These are phyloP conservation scores for Letharia columbiana DNA, from an alignment of 495 filamentous ascomycete species.

Conservation along the genomic window DNA sequence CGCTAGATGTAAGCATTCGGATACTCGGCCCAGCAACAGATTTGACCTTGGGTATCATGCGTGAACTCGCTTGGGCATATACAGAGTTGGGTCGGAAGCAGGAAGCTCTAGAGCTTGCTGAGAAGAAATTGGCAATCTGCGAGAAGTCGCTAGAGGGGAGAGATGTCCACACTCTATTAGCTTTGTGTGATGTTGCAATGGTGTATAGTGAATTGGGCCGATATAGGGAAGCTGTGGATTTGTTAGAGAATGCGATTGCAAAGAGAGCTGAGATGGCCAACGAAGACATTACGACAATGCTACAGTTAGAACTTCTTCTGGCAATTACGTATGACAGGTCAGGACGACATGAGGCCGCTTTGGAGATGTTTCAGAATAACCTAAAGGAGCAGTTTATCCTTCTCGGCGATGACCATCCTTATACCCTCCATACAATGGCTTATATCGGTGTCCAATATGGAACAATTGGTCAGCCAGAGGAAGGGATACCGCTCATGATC, in stretches of 20 bases:
- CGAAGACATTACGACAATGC: neutral
- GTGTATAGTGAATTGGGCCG: neutral
- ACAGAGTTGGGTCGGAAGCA: conserved; percentile 16
- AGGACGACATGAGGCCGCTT: neutral
- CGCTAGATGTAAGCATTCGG: neutral
- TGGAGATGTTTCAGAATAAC: neutral
- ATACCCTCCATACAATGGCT: neutral
- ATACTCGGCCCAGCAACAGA: conserved; percentile 10
- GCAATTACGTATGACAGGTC: neutral
- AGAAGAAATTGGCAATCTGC: neutral
- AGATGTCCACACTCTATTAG: neutral
- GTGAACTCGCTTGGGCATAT: conserved; percentile 15
- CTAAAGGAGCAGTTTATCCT: neutral
- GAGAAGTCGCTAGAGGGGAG: neutral
- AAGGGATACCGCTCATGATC: neutral
- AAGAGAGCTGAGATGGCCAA: neutral
- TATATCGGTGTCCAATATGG: neutral
- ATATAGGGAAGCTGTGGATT: neutral
- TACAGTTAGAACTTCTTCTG: neutral
- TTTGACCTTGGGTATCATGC: conserved; percentile 17
- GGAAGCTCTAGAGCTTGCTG: conserved; percentile 7
- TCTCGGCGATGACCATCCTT: neutral
- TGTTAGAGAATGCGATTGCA: neutral
- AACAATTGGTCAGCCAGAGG: neutral
- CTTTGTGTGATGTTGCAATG: neutral